phyloP scores from a whole-genome alignment of 495 filamentous ascomycete species.

The Talaromyces liani region DNA sequence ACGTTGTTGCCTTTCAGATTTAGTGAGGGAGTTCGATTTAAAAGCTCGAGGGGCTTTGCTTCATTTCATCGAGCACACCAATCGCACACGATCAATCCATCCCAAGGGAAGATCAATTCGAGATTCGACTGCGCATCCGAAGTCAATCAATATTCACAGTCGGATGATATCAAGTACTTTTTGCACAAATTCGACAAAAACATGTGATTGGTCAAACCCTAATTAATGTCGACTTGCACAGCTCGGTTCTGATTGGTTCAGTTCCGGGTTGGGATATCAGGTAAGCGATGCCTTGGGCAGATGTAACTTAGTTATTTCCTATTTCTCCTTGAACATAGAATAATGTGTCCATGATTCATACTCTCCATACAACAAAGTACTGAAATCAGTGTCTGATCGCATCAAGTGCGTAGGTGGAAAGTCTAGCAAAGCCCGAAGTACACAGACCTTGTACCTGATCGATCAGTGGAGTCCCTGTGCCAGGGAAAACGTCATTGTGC shows the following conservation, averaged over 20 bases:
- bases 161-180: background rate
- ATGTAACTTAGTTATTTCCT: too few relatives aligned
- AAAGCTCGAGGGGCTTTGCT: background rate
- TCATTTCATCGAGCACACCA: background rate
- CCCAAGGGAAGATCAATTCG: background rate
- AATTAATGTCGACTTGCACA: background rate
- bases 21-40: background rate
- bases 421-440: background rate
- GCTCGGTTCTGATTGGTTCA: too few relatives aligned
- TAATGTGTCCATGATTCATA: too few relatives aligned
- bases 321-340: too few relatives aligned
- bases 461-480: background rate
- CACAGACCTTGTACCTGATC: background rate
- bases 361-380: too few relatives aligned
- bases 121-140: background rate
- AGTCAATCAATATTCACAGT: background rate
- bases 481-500: background rate
- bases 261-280: too few relatives aligned
- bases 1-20: background rate
- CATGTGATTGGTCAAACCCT: background rate
- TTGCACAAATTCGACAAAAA: background rate
- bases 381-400: too few relatives aligned
- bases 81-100: background rate
- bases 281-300: too few relatives aligned
- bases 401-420: background rate